Evolutionary conservation across 768 basidiomycete species (phyloP), one percentile per base, ranked within the genome.

Genomic region (Agaricus sinodeliciosus): DNA sequence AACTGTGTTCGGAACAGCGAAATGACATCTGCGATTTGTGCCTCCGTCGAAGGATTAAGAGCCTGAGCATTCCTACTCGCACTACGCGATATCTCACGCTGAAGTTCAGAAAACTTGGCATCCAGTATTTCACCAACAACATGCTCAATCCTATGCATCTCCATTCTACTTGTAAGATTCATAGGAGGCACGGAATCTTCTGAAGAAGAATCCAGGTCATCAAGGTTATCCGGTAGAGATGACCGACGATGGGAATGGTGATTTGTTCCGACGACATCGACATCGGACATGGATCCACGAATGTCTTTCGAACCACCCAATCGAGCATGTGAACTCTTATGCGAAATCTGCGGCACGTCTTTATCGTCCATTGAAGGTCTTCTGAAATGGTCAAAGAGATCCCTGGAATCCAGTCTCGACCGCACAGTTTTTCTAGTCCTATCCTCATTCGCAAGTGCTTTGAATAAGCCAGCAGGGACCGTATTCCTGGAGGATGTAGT

Each of bases 391-490:
- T 87, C 87, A 60, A 82, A 85, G 46, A 82, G 75, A 55, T 91
- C 90, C 41, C 79, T 78, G 9, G 88, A 90, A 63, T 80, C 74
- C 53, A 90, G 75, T 35, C 88, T 76, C 18, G 90, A 90, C 43
- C 87, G 84, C n/a, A 88, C 86, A 42, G 73, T 73, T 42, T 81
- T 73, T 51, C 87, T 79, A 2, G 84, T 83, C 41, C 84, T 76
- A 42, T 90, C 87, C 15, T 67, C 70, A 40, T 61, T 65, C 15
- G 55, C 82, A 46, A 90, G 73, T 9, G 87, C 86, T 69, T 91
- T 91, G 78, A 93, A 93, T 51, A 92, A 62, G 2, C 88, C 88
- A 31, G 90, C 90, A 16, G 90, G 90, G 8, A 91, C 84, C 5
- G 87, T 92, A 60, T 88, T 90, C 31, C 72, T 54, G 18, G 42